phyloP scores from a whole-genome alignment of 2,329 filamentous ascomycete genomes.

The Sporothrix schenckii region DNA sequence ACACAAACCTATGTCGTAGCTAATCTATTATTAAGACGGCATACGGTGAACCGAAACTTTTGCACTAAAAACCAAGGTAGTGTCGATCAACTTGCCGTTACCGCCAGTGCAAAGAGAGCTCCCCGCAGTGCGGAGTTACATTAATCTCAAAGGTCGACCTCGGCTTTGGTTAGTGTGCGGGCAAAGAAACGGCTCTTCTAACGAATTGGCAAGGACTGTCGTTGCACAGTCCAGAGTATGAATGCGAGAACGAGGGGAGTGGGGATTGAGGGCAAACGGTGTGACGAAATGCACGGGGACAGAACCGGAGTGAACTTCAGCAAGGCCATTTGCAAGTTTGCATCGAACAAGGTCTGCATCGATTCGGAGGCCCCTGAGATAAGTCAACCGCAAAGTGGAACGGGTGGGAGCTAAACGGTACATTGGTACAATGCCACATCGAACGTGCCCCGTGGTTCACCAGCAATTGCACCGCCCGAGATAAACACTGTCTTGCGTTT shows the following conservation, averaged over 20 bases:
- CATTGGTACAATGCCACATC: not conserved
- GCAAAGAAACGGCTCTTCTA: not conserved
- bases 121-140: too few species aligned
- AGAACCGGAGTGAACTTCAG: not conserved
- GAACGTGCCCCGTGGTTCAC: not conserved
- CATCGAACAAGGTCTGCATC: not conserved
- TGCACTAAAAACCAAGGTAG: too few species aligned
- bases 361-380: not conserved
- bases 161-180: not conserved
- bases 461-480: not conserved
- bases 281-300: not conserved
- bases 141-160: too few species aligned
- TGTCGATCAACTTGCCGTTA: too few species aligned
- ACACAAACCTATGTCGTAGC: too few species aligned
- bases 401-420: not conserved
- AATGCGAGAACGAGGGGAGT: conserved; percentile 1
- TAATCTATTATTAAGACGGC: too few species aligned
- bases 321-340: not conserved
- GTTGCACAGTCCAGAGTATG: not conserved
- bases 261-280: not conserved
- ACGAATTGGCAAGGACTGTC: not conserved
- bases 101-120: too few species aligned
- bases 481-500: not conserved
- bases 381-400: not conserved
- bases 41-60: too few species aligned